Evolutionary conservation across 2,329 filamentous ascomycete species (phyloP).

Genomic region (Alternaria triticina): DNA sequence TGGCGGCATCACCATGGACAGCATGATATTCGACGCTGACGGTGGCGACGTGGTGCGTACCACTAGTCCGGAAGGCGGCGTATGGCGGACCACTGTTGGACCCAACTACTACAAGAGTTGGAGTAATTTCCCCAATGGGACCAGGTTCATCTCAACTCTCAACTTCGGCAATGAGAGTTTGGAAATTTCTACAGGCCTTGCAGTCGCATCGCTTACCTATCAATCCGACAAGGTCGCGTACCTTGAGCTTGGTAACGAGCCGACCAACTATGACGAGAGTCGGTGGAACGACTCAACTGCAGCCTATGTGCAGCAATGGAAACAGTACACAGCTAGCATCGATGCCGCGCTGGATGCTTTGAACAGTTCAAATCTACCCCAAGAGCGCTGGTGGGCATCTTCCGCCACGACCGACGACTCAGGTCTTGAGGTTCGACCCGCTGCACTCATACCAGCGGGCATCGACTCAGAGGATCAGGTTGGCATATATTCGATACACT

Average conservation of each 20-base stretch:
- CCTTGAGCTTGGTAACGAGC: slow-evolving; percentile 17
- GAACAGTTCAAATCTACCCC: background rate
- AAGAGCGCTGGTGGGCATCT: slow-evolving; percentile 18
- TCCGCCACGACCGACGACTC: slow-evolving; percentile 16
- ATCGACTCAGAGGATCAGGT: slow-evolving; percentile 11
- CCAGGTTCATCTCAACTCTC: slow-evolving; percentile 14
- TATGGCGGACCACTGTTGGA: slow-evolving; percentile 15
- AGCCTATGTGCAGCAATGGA: slow-evolving; percentile 14
- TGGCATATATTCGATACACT: slow-evolving; percentile 11
- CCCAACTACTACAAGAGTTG: slow-evolving; percentile 15
- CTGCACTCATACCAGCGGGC: slow-evolving; percentile 15
- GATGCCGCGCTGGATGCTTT: slow-evolving; percentile 4
- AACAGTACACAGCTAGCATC: slow-evolving; percentile 10
- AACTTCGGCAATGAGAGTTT: slow-evolving; percentile 18
- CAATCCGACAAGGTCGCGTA: slow-evolving; percentile 13
- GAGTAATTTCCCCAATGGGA: slow-evolving; percentile 16
- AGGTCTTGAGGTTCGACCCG: slow-evolving; percentile 12
- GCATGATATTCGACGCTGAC: slow-evolving; percentile 11
- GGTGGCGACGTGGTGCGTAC: slow-evolving; percentile 12
- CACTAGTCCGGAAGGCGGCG: slow-evolving; percentile 11
- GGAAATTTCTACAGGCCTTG: slow-evolving; percentile 10
- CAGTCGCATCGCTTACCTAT: slow-evolving; percentile 11
- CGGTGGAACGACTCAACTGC: slow-evolving; percentile 12
- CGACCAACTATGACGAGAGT: slow-evolving; percentile 10
- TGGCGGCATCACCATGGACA: slow-evolving; percentile 18